phyloP scores from a whole-genome alignment of 768 basidiomycete species.

The Tulasnella sp. region DNA sequence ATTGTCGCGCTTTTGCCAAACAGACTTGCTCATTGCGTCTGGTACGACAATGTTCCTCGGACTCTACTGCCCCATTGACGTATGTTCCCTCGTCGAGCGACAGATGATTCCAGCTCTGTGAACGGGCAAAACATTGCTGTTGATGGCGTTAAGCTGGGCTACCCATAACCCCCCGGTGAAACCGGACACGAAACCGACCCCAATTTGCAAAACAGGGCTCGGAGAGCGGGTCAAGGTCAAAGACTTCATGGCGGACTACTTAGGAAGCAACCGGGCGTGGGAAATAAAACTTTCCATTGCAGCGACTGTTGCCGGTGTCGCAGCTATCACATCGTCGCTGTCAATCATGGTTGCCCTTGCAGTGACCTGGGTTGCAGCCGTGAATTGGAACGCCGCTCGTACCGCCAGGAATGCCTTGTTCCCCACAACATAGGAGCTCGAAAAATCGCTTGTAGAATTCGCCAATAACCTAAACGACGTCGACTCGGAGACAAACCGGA shows the following conservation, averaged over 20 bases:
- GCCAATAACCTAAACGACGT: not conserved
- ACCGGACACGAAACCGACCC: no score
- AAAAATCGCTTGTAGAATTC: not conserved
- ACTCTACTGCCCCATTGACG: no score
- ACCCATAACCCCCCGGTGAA: no score
- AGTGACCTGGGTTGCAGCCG: not conserved
- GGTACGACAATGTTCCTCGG: constrained; percentile 41
- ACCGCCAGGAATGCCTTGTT: not conserved
- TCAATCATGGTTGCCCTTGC: not conserved
- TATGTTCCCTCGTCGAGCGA: not conserved
- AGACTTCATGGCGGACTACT: not conserved
- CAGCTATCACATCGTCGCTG: not conserved
- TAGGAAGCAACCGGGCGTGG: not conserved
- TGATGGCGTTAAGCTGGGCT: constrained; percentile 65
- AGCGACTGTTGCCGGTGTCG: not conserved
- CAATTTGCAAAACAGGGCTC: no score
- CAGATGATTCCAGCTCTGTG: constrained; percentile 85
- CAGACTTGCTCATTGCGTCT: constrained; percentile 77
- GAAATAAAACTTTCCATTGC: not conserved
- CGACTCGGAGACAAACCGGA: not conserved
- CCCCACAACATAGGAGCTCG: not conserved
- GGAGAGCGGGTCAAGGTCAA: not conserved
- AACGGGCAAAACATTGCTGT: constrained; percentile 83
- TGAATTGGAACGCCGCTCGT: not conserved
- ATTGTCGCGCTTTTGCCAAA: constrained; percentile 25